Base-by-base conservation (phyloP, 108 stramenopile species). In the Pseudonitzschia delicatissima region DNA sequence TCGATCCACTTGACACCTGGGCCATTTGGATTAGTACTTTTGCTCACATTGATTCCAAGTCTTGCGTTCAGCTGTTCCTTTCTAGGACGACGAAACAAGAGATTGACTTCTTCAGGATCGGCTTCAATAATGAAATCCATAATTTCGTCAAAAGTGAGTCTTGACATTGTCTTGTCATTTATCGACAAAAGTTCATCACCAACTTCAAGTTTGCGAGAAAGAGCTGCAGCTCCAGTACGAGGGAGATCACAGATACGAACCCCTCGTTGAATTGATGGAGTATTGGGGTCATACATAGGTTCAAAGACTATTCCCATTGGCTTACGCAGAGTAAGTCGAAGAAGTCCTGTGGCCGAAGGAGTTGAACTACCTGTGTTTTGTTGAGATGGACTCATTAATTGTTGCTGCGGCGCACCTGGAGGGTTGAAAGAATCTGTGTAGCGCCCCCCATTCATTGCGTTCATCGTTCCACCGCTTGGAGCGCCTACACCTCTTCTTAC, bases 301-400 rank as follows among this genome's bases (percentile, higher is more conserved):
- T 93, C 91, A 60, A 93, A 93, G 17, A 93, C 91, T 40, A 93
- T 93, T 15, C 91, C 91, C 91, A 93, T 93, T 61, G 91, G 91
- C 72, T 93, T 93, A 36, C 85, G 78, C 1, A 93, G 76, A 12
- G 87, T 77, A 0, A 93, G 63, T 40, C 91, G 88, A 57, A 93
- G 89, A 50, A 93, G 77, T 25, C 85, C 85, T 2, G 72, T 80
- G 23, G 66, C 50, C 15, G 74, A 68, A 13, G 76, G 73, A 45
- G 52, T 67, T 23, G 23, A 5, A 48, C 17, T 64, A 34, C 47
- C 47, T 6, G 8, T 18, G 47, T 23, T 48, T 48, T 18, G 1
- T 23, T 48, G 37, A 5, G 48, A 33, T 15, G 32, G 25, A 23
- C 40, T 42, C 17, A 61, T 15, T 61, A 37, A 42, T 37, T 40